These are phyloP conservation scores for Ilyonectria sp. DNA, from an alignment of 2,329 filamentous ascomycete species.

Conservation along the genomic window DNA sequence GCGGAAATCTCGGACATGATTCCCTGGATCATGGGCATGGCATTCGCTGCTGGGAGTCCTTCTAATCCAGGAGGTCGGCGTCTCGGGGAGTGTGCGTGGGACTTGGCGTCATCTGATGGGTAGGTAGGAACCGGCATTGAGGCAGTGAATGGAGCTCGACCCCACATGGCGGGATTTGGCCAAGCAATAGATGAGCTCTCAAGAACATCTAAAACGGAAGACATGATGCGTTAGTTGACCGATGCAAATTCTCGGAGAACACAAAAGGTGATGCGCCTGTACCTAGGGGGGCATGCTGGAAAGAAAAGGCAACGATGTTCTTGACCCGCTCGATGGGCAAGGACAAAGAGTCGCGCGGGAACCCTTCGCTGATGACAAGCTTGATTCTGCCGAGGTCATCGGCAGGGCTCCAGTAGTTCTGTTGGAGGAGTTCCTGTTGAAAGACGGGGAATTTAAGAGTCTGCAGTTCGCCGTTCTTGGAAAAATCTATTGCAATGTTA, in stretches of 20 bases:
- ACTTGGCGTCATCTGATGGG: constrained; percentile 64
- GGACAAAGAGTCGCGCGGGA: constrained; percentile 67
- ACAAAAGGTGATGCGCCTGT: constrained; percentile 44
- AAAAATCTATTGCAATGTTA: constrained; percentile 58
- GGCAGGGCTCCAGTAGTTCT: constrained; percentile 79
- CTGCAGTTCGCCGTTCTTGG: constrained; percentile 71
- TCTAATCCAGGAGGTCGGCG: constrained; percentile 36
- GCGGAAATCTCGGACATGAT: constrained; percentile 3
- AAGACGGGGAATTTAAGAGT: constrained; percentile 82
- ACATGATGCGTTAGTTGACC: constrained; percentile 3
- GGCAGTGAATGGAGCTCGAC: constrained; percentile 60
- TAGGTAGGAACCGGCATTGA: constrained; percentile 59
- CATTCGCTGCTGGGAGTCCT: constrained; percentile 3
- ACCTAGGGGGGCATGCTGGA: constrained; percentile 88
- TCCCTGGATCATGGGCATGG: constrained; percentile 13
- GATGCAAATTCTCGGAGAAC: neutral
- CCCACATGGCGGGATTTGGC: constrained; percentile 83
- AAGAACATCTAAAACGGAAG: constrained; percentile 69
- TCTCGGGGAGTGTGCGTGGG: constrained; percentile 75
- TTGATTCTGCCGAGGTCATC: constrained; percentile 84
- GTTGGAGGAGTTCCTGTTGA: constrained; percentile 76
- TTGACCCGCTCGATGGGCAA: constrained; percentile 76
- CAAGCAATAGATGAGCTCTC: constrained; percentile 83
- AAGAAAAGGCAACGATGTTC: constrained; percentile 84
- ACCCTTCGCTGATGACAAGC: constrained; percentile 81